Evolutionary conservation across 148 eudicot species (phyloP).

Genomic region (Rhododendron griersonianum): DNA sequence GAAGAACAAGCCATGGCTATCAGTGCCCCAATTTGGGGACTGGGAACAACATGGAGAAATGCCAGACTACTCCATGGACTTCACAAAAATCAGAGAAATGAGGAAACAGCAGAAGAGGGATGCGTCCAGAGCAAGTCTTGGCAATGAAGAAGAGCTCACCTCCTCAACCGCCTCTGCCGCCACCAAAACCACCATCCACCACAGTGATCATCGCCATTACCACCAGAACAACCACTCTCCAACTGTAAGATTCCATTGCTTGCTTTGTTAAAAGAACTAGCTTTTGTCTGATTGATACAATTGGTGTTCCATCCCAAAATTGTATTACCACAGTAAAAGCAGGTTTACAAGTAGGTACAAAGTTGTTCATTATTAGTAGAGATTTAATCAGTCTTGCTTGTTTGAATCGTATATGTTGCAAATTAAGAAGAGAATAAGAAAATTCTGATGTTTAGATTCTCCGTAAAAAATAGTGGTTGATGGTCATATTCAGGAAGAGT

Average conservation of each 20-base stretch:
- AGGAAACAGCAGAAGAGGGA: slow-evolving; percentile 97
- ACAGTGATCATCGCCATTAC: slow-evolving; percentile 36
- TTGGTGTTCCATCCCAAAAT: neutral
- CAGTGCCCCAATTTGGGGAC: slow-evolving; percentile 95
- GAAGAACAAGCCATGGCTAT: slow-evolving; percentile 78
- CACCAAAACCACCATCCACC: slow-evolving; percentile 31
- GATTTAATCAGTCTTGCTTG: neutral
- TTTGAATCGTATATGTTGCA: neutral
- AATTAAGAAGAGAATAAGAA: neutral
- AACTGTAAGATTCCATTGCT: slow-evolving; percentile 48
- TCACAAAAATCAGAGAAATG: slow-evolving; percentile 85
- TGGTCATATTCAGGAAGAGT: neutral
- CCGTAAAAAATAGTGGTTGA: neutral
- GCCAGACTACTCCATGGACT: slow-evolving; percentile 90
- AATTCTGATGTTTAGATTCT: neutral
- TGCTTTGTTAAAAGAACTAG: neutral
- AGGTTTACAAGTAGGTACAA: neutral
- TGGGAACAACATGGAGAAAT: slow-evolving; percentile 87
- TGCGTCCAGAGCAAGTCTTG: slow-evolving; percentile 81
- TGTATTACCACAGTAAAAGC: neutral
- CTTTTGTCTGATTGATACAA: neutral
- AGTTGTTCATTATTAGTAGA: neutral
- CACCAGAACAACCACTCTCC: slow-evolving; percentile 56
- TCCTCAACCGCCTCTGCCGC: slow-evolving; percentile 36
- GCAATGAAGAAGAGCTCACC: slow-evolving; percentile 81